Evolutionary conservation across 116 monocot species (phyloP), one percentile per base, ranked within the genome.

Genomic region (Trichopus zeylanicus): DNA sequence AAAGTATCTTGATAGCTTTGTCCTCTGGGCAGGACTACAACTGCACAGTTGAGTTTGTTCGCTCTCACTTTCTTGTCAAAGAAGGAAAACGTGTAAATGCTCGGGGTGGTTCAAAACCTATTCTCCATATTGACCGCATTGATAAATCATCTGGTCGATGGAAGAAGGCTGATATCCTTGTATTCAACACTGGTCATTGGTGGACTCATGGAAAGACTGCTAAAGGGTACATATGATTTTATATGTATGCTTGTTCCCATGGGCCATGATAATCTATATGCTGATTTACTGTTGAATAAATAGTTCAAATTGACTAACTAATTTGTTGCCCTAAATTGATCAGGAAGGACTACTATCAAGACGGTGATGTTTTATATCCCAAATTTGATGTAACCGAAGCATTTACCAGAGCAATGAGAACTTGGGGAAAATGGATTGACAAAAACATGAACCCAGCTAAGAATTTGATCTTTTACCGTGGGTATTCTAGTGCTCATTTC

Each of bases 181-280:
- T 95, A 66, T 95, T 95, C 47, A 95, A 95, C 56, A 95, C 94
- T 34, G 94, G 94, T 29, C 94, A 95, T 53, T 95, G 94, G 94
- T 95, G 94, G 94, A 74, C 75, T 15, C 94, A 89, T 77, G 81
- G 84, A 42, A 90, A 90, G 66, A 90, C 95, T 59, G 69, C 87
- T 18, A 87, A 71, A 51, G 90, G 95, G 95, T 94, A 81, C 52
- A 27, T 60, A 5, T 4, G 31, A 35, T 51, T 51, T 8, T 28
- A 48, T 71, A 26, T 70, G 23, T 51, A 11, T 35, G 46, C 18
- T 20, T 51, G 47, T 52, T 48, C n/a, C 8, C n/a, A 1, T n/a
- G 3, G 13, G 13, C 42, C n/a, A 13, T n/a, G n/a, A 1, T n/a
- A 42, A 16, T 42, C 42, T 0, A 13, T 42, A 42, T 16, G 42